Conservation (phyloP, 108 stramenopile species). For the Fistulifera pelliculosa region DNA sequence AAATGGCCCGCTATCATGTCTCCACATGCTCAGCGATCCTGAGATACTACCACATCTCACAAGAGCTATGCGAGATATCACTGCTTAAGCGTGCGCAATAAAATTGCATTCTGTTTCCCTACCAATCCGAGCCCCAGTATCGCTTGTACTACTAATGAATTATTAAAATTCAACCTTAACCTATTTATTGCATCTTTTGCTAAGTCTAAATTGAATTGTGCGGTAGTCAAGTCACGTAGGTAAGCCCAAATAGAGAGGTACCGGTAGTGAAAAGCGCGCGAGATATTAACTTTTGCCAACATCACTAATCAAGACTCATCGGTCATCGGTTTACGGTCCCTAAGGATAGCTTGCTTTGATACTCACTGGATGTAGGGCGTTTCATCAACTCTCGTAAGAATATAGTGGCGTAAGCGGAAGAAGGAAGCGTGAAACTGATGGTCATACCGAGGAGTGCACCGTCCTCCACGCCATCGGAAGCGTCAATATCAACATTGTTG, state of each 20-base stretch:
- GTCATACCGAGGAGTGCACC: slow-evolving; percentile 56
- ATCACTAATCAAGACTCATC: too few relatives aligned
- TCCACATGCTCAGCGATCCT: slow-evolving; percentile 66
- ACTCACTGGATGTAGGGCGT: slow-evolving; percentile 70
- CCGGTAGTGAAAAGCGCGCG: too few relatives aligned
- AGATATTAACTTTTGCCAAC: too few relatives aligned
- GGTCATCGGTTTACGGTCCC: too few relatives aligned
- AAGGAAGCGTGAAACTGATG: slow-evolving; percentile 79
- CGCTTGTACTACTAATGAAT: too few relatives aligned
- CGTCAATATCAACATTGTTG: slow-evolving; percentile 9
- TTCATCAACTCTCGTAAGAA: slow-evolving; percentile 81
- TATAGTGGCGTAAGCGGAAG: slow-evolving; percentile 88
- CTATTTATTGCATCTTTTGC: too few relatives aligned
- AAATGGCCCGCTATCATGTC: slow-evolving; percentile 73
- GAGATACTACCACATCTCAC: slow-evolving; percentile 65
- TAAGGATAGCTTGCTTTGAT: slow-evolving; percentile 47
- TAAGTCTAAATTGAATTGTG: too few relatives aligned
- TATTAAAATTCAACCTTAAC: too few relatives aligned
- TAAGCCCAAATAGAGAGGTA: too few relatives aligned
- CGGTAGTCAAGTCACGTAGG: too few relatives aligned
- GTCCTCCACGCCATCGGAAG: slow-evolving; percentile 5
- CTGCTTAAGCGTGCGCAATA: slow-evolving; percentile 2
- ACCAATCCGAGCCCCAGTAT: too few relatives aligned
- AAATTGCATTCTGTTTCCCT: too few relatives aligned
- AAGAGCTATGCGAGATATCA: slow-evolving; percentile 67